Evolutionary conservation across 2,329 filamentous ascomycete genomes (phyloP).

Genomic region (Sporothrix pseudoabietina): DNA sequence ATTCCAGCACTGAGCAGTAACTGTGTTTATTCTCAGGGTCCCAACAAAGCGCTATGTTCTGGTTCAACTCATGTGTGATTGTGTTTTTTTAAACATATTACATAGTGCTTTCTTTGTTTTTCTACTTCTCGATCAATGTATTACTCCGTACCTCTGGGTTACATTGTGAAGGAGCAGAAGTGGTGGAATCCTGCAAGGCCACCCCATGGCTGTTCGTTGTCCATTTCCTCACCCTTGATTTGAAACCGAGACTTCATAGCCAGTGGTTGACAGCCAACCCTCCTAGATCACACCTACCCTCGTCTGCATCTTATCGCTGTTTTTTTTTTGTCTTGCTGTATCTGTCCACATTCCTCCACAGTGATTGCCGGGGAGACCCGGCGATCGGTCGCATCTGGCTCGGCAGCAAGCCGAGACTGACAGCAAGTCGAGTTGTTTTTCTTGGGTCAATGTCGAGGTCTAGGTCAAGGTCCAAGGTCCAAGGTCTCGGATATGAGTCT

Average conservation of each 20-base stretch:
- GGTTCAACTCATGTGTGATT: not conserved
- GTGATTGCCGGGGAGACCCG: conserved; percentile 17
- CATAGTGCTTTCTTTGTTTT: not conserved
- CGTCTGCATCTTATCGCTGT: not conserved
- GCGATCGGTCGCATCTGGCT: conserved; percentile 19
- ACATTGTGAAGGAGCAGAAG: not conserved
- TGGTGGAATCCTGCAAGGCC: not conserved
- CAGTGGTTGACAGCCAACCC: not conserved
- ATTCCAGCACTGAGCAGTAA: not conserved
- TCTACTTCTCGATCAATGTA: not conserved
- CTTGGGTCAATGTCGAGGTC: not conserved
- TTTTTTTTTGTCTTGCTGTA: not conserved
- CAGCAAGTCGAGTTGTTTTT: not conserved
- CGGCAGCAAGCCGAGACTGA: conserved; percentile 25
- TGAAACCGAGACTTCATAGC: not conserved
- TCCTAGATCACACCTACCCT: not conserved
- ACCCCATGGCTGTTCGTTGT: not conserved
- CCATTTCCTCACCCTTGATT: too few species aligned
- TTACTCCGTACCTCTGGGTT: too few species aligned
- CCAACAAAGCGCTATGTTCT: not conserved
- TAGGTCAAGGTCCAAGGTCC: not conserved
- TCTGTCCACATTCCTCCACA: not conserved
- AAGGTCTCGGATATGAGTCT: not conserved
- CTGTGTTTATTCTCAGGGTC: not conserved
- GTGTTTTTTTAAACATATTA: too few species aligned